Evolutionary conservation across 257 asterid genomes (phyloP).

Genomic region (Ocimum tenuiflorum): DNA sequence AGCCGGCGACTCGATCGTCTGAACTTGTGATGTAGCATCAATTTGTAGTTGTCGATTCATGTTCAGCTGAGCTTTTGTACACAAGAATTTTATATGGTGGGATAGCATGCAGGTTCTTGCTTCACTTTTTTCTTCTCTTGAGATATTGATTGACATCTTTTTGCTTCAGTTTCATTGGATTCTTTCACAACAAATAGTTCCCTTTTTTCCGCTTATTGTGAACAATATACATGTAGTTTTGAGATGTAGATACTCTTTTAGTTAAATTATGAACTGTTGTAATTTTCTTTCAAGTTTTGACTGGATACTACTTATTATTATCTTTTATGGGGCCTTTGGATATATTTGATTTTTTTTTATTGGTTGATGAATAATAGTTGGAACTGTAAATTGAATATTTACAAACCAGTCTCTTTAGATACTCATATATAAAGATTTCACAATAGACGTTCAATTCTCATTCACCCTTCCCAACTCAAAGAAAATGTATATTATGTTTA

Average conservation of each 20-base stretch:
- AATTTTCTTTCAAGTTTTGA: conserved; percentile 21
- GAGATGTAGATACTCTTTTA: conserved; percentile 27
- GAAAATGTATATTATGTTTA: no score
- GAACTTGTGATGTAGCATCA: conserved; percentile 17
- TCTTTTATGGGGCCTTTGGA: neutral
- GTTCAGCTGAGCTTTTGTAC: conserved; percentile 32
- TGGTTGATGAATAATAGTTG: neutral
- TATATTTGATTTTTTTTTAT: neutral
- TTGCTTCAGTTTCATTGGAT: conserved; percentile 25
- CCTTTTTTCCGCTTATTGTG: conserved; percentile 19
- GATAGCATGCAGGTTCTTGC: conserved; percentile 28
- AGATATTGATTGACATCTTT: neutral
- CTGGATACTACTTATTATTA: neutral
- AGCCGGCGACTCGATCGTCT: no score
- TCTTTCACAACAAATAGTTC: conserved; percentile 22
- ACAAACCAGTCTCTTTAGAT: no score
- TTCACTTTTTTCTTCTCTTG: conserved; percentile 7
- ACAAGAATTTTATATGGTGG: conserved; percentile 25
- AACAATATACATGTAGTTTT: conserved; percentile 32
- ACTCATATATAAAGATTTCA: no score
- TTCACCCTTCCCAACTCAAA: no score
- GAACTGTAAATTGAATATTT: no score
- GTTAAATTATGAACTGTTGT: conserved; percentile 27
- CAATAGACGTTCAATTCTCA: no score
- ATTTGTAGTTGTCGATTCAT: conserved; percentile 25